A percentile compares a stretch with the other conserved stretches of the same genome.
Evolutionary conservation across 768 basidiomycete genomes (phyloP).

Genomic region (Lentinula edodes): DNA sequence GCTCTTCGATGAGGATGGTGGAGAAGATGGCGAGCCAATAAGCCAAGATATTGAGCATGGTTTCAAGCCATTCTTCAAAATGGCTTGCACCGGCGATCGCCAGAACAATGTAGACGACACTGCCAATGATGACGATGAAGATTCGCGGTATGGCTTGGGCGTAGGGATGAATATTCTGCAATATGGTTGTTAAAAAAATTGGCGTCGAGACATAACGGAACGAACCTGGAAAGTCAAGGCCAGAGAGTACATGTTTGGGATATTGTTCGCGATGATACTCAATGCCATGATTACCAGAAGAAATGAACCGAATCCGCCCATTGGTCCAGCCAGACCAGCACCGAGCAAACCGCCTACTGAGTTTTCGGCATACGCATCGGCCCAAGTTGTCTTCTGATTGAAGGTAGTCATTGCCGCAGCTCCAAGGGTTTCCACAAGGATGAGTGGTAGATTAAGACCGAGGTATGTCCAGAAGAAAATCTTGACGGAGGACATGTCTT

Average conservation of each 20-base stretch:
- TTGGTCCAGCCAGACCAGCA: constrained; percentile 43
- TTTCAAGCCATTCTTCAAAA: constrained; percentile 38
- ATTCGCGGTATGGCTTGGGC: constrained; percentile 32
- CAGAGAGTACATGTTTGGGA: constrained; percentile 59
- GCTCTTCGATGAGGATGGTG: constrained; percentile 40
- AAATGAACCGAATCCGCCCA: constrained; percentile 52
- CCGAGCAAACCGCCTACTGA: constrained; percentile 47
- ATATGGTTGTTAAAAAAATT: neutral
- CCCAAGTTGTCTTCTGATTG: constrained; percentile 38
- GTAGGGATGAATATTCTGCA: constrained; percentile 17
- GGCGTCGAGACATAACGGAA: neutral
- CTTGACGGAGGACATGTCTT: constrained; percentile 13
- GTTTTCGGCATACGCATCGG: constrained; percentile 30
- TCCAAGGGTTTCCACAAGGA: constrained; percentile 21
- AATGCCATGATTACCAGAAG: constrained; percentile 54
- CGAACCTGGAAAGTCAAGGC: constrained; percentile 44
- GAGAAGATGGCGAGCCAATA: constrained; percentile 49
- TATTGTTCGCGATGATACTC: constrained; percentile 58
- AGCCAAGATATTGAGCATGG: constrained; percentile 29
- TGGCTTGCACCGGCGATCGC: constrained; percentile 38
- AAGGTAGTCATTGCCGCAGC: constrained; percentile 44
- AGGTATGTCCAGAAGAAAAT: constrained; percentile 49
- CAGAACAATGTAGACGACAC: neutral
- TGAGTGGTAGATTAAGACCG: constrained; percentile 43
- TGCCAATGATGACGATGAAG: constrained; percentile 22